Evolutionary conservation across 352 stramenopile genomes (phyloP), one percentile per base, ranked within the genome.

Genomic region (Globisporangium cystogenes): DNA sequence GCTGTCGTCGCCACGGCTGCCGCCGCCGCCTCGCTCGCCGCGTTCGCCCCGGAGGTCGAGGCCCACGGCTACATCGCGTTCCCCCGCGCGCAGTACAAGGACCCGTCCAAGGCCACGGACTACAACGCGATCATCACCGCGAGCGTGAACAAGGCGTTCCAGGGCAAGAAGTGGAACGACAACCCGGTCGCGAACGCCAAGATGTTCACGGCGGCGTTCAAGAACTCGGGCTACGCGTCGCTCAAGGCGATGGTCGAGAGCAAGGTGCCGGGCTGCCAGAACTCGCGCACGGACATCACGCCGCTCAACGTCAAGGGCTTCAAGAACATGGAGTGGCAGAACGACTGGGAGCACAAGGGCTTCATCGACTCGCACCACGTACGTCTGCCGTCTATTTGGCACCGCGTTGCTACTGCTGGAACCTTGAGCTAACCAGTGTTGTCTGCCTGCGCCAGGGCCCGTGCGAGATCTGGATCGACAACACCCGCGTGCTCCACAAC

Each of bases 61-160:
- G 76, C 73, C 3, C 76, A 87, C 53, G 76, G 76, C 47, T 84
- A 76, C 65, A 52, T 87, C 10, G 64, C 71, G 27, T 62, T 72
- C 11, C 73, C 74, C 11, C 51, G 39, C 0, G 72, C 72, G 16
- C 59, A 80, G 46, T 84, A 76, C 55, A 43, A 65, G 35, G 48
- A 68, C 24, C 7, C 61, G 1, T 48, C 55, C 24, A 65, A 42
- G 11, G 48, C 53, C 23, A 87, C 76, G 31, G 58, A 56, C 62
- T 85, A 82, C 54, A 65, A 64, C 47, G 61, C 55, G 40, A 21
- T 31, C 40, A 35, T 57, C 29, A 24, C 37, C 14, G 49, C 31
- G 26, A 43, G 26, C 14, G 45, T 48, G 37, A 50, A 50, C 51
- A 37, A n/a, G 5, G 53, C 67, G 20, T 87, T 82, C 51, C 50